Conservation (phyloP, 2,329 filamentous ascomycete genomes). For the Lizonia empirigonia region DNA sequence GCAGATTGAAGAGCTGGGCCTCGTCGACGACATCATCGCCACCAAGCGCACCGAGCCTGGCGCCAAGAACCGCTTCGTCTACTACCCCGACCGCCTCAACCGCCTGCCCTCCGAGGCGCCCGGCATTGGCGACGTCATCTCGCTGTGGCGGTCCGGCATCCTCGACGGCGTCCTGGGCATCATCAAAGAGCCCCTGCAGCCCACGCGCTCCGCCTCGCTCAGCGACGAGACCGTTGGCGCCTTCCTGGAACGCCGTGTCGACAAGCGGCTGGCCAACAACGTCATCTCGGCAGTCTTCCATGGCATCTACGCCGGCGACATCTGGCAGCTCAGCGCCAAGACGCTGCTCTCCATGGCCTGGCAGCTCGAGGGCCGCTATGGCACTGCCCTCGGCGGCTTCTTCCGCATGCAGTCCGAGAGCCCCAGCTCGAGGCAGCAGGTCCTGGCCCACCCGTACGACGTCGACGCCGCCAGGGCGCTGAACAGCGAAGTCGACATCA, state of each 20-base stretch:
- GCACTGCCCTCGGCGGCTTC: constrained; percentile 34
- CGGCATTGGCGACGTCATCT: constrained; percentile 38
- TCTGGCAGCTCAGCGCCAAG: constrained; percentile 77
- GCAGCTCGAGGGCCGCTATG: constrained; percentile 55
- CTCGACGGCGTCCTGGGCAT: constrained; percentile 56
- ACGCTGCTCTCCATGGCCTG: constrained; percentile 61
- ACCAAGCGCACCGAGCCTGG: constrained; percentile 58
- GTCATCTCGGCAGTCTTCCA: constrained; percentile 77
- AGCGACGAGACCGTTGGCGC: constrained; percentile 74
- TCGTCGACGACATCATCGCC: constrained; percentile 62
- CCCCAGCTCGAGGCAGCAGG: not conserved
- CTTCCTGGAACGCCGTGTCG: constrained; percentile 64
- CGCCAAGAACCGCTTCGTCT: constrained; percentile 75
- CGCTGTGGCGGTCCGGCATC: constrained; percentile 59
- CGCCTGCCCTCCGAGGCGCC: constrained; percentile 35
- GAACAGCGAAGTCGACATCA: constrained; percentile 45
- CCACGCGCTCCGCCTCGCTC: constrained; percentile 44
- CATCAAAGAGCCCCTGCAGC: constrained; percentile 46
- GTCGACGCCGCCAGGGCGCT: constrained; percentile 30
- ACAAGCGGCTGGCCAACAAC: constrained; percentile 68
- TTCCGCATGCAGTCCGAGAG: constrained; percentile 26
- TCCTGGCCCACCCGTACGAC: constrained; percentile 32
- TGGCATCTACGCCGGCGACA: constrained; percentile 91
- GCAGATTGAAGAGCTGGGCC: constrained; percentile 63
- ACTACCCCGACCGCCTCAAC: constrained; percentile 84